These are phyloP conservation scores for Suhomyces yuchorum DNA, from an alignment of 1,139 yeast species.

Conservation along the genomic window DNA sequence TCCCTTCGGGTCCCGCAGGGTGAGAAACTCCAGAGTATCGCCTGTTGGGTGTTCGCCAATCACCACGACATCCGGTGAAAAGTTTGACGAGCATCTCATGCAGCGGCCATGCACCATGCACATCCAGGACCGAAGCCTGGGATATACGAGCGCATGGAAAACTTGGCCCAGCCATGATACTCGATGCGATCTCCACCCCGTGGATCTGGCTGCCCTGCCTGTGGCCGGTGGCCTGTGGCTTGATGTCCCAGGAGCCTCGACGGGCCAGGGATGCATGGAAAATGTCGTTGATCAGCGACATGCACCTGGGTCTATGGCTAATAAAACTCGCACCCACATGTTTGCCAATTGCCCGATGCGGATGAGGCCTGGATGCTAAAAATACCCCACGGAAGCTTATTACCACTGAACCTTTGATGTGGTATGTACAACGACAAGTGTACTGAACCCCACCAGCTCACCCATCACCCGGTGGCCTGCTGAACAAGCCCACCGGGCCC, in stretches of 20 bases:
- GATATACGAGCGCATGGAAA: background rate
- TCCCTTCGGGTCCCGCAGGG: background rate
- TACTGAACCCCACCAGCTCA: background rate
- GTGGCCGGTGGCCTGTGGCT: background rate
- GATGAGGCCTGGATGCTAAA: background rate
- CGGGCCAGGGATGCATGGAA: background rate
- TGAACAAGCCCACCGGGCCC: too few species aligned
- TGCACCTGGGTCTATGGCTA: too few species aligned
- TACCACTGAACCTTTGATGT: background rate
- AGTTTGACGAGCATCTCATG: slow-evolving; percentile 11
- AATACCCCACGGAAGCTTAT: background rate
- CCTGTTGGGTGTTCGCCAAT: background rate
- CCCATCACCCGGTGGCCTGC: background rate
- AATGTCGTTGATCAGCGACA: slow-evolving; percentile 8
- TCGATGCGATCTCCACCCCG: too few species aligned
- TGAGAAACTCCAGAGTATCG: background rate
- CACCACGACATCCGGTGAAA: background rate
- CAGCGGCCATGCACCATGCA: slow-evolving; percentile 4
- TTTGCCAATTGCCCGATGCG: slow-evolving; percentile 2
- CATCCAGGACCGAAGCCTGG: background rate
- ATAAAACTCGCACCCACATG: background rate
- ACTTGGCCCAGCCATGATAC: background rate
- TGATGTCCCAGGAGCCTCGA: background rate
- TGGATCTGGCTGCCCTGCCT: background rate
- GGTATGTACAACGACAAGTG: background rate